phyloP scores from a whole-genome alignment of 2,329 filamentous ascomycete genomes.

The Xylariaceae sp. region DNA sequence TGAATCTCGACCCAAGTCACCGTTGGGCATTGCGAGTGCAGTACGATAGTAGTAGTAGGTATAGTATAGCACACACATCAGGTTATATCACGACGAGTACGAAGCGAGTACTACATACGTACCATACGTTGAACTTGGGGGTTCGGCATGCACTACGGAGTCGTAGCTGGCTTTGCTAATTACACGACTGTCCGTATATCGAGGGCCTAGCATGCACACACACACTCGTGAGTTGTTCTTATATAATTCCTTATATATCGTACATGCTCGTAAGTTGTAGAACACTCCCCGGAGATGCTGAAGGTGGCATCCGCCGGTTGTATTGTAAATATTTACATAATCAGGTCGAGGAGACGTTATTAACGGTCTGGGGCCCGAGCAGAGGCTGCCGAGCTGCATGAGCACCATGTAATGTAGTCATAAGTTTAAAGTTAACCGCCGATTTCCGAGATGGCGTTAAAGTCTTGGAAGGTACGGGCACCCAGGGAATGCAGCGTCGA shows the following conservation, averaged over 20 bases:
- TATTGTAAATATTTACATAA: background rate
- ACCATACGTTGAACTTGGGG: too few relatives aligned
- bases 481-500: background rate
- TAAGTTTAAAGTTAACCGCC: conserved; percentile 4
- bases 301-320: too few relatives aligned
- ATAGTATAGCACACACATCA: background rate
- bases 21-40: background rate
- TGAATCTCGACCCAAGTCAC: background rate
- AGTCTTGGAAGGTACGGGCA: background rate
- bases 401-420: background rate
- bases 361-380: background rate
- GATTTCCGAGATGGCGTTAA: conserved; percentile 6
- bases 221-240: too few relatives aligned
- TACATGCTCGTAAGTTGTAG: too few relatives aligned
- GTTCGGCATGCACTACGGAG: too few relatives aligned
- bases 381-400: background rate
- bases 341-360: background rate
- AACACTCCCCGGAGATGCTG: too few relatives aligned
- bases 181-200: too few relatives aligned
- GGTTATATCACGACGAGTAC: background rate
- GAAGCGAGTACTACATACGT: too few relatives aligned
- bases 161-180: too few relatives aligned
- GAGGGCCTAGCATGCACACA: too few relatives aligned
- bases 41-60: too few relatives aligned
- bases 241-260: too few relatives aligned